These are phyloP conservation scores for Lophiostoma macrostomum DNA, from an alignment of 495 filamentous ascomycete species.

Conservation along the genomic window DNA sequence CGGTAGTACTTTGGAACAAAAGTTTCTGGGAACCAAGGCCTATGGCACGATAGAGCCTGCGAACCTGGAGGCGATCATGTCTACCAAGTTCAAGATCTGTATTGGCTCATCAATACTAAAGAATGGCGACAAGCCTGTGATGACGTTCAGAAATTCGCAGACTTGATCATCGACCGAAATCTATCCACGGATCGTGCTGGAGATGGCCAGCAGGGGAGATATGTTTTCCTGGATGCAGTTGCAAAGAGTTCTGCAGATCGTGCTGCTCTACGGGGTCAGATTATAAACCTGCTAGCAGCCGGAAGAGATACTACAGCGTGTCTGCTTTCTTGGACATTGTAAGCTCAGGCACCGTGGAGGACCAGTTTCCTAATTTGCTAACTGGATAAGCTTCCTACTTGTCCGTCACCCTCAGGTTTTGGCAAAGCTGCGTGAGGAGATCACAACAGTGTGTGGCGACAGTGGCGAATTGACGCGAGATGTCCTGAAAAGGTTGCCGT, in stretches of 20 bases:
- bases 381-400: constrained; percentile 63
- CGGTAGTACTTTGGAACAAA: constrained; percentile 5
- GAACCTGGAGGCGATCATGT: background rate
- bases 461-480: constrained; percentile 38
- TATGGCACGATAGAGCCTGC: constrained; percentile 2
- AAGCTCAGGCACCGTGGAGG: background rate
- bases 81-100: constrained; percentile 31
- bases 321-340: constrained; percentile 13
- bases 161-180: constrained; percentile 26
- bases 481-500: constrained; percentile 43
- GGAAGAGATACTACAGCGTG: constrained; percentile 60
- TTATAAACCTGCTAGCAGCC: constrained; percentile 47
- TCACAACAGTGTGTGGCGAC: constrained; percentile 18
- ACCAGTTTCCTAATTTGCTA: constrained; percentile 40
- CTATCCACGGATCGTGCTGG: constrained; percentile 30
- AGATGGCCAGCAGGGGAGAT: constrained; percentile 11
- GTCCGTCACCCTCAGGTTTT: constrained; percentile 21
- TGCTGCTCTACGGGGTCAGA: constrained; percentile 43
- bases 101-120: constrained; percentile 40
- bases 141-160: constrained; percentile 42
- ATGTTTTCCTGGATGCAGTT: constrained; percentile 30
- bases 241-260: constrained; percentile 20
- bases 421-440: constrained; percentile 23
- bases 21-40: constrained; percentile 2
- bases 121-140: constrained; percentile 42